Evolutionary conservation across 169 alveolate genomes (phyloP).

Genomic region (Babesia microti): DNA sequence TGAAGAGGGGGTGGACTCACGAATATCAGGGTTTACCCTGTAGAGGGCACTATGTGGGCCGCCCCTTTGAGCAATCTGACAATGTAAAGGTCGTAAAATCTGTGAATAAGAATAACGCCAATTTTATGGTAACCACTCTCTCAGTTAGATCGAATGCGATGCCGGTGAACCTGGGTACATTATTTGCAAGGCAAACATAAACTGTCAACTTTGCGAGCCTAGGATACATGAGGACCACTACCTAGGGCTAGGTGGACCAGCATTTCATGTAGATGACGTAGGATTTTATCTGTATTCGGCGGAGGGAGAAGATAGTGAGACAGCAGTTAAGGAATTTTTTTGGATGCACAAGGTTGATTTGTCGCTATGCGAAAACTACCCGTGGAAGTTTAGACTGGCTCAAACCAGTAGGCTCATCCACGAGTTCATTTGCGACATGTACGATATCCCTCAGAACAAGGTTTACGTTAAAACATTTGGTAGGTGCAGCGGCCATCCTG

Average conservation of each 20-base stretch:
- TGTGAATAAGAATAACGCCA: constrained; percentile 6
- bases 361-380: constrained; percentile 12
- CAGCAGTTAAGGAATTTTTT: constrained; percentile 26
- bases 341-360: constrained; percentile 28
- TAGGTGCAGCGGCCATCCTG: too few species aligned
- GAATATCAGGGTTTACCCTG: constrained; percentile 1
- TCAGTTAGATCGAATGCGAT: constrained; percentile 13
- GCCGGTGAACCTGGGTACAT: constrained; percentile 40
- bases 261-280: constrained; percentile 35
- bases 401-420: constrained; percentile 31
- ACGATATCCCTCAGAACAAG: constrained; percentile 28
- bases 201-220: constrained; percentile 7
- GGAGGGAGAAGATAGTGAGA: constrained; percentile 2
- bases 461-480: constrained; percentile 48
- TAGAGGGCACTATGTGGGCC: constrained; percentile 37
- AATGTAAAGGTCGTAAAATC: constrained; percentile 24
- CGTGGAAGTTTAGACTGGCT: constrained; percentile 13
- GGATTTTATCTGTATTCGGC: constrained; percentile 29
- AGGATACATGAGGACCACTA: constrained; percentile 23
- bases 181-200: constrained; percentile 15
- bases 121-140: constrained; percentile 19
- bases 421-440: constrained; percentile 30
- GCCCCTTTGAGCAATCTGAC: background rate
- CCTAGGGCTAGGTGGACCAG: constrained; percentile 34
- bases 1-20: constrained; percentile 19